These are phyloP conservation scores for Sclerotinia borealis DNA, from an alignment of 2,329 filamentous ascomycete genomes.

Conservation along the genomic window DNA sequence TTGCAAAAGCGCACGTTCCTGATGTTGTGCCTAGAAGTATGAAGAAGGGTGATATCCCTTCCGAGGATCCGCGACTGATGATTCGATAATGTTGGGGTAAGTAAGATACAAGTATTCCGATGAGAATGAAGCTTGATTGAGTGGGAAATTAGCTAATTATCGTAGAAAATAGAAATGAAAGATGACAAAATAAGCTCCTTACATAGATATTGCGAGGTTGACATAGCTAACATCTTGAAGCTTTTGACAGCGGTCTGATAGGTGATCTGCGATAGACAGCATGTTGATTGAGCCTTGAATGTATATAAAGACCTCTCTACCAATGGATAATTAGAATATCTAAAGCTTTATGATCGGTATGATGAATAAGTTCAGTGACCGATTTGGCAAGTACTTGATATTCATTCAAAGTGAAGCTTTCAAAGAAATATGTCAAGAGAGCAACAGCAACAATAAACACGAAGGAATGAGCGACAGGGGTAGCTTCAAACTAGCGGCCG, in stretches of 20 bases:
- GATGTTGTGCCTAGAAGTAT: conserved; percentile 90
- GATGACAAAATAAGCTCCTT: conserved; percentile 22
- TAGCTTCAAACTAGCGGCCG: neutral
- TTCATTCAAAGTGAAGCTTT: neutral
- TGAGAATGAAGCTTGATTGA: conserved; percentile 54
- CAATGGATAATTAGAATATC: neutral
- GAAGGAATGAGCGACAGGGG: neutral
- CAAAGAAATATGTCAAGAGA: neutral
- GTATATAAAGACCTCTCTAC: neutral
- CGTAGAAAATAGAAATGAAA: neutral
- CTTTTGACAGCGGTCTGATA: conserved; percentile 40
- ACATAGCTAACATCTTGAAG: conserved; percentile 45
- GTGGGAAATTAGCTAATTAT: neutral
- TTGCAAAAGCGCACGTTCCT: conserved; percentile 81
- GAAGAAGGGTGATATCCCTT: conserved; percentile 93
- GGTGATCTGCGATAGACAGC: conserved; percentile 11
- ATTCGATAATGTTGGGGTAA: conserved; percentile 93
- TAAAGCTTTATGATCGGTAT: neutral
- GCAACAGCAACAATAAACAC: neutral
- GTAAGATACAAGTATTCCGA: conserved; percentile 89
- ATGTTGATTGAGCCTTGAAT: conserved; percentile 19
- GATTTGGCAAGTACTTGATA: neutral
- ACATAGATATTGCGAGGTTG: conserved; percentile 50
- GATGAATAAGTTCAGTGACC: neutral
- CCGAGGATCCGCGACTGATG: conserved; percentile 75